Conservation (phyloP, 768 basidiomycete genomes). For the Tulasnella sp. region DNA sequence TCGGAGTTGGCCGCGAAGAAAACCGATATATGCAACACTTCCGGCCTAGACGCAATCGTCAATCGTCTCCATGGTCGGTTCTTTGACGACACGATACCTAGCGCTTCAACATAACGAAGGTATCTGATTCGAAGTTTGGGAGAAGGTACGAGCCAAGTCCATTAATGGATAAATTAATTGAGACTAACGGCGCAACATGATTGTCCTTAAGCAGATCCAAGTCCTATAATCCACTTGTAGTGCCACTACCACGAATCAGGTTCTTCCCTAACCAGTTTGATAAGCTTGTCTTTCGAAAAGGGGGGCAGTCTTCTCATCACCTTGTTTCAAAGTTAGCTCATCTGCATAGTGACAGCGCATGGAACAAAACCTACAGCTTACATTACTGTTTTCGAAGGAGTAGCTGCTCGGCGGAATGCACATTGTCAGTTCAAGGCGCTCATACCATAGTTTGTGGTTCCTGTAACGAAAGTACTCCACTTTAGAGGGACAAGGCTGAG, state of each 20-base stretch:
- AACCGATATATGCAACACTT: too few relatives aligned
- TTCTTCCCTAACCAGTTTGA: too few relatives aligned
- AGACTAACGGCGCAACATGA: not conserved
- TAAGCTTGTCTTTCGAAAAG: too few relatives aligned
- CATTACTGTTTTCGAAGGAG: constrained; percentile 21
- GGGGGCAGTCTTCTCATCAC: too few relatives aligned
- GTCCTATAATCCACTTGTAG: constrained; percentile 7
- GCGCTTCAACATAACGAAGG: too few relatives aligned
- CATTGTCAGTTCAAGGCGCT: not conserved
- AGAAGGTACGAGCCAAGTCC: not conserved
- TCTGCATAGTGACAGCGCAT: not conserved
- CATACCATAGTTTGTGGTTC: constrained; percentile 4
- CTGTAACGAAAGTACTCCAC: not conserved
- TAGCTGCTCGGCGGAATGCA: constrained; percentile 5
- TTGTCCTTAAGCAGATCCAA: not conserved
- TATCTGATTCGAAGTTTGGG: too few relatives aligned
- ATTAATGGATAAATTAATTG: not conserved
- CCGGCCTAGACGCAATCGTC: too few relatives aligned
- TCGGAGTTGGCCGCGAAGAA: too few relatives aligned
- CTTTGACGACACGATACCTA: too few relatives aligned
- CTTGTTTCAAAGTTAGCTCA: too few relatives aligned
- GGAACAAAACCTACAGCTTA: not conserved
- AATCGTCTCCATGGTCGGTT: too few relatives aligned
- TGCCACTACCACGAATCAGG: constrained; percentile 14
- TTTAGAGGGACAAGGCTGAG: not conserved